Conservation (phyloP, 2,329 filamentous ascomycete genomes). For the Diaporthe citriasiana region DNA sequence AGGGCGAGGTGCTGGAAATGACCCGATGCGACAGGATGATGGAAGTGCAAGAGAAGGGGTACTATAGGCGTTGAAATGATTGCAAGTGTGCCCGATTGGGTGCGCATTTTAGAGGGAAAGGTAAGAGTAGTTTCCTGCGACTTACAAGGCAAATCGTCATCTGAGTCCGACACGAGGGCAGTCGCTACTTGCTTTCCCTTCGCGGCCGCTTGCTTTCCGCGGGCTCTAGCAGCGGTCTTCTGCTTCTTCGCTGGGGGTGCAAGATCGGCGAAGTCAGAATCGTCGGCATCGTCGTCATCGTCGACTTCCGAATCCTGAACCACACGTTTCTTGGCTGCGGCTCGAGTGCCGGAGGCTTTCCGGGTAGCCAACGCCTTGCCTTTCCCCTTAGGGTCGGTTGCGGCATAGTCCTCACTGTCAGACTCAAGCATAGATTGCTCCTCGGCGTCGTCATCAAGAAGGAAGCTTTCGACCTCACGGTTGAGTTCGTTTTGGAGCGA, state of each 20-base stretch:
- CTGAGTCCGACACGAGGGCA: constrained; percentile 1
- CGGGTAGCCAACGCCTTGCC: constrained; percentile 37
- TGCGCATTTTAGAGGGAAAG: too few relatives aligned
- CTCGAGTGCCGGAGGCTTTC: constrained; percentile 6
- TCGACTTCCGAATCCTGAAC: constrained; percentile 43
- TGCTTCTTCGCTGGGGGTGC: constrained; percentile 38
- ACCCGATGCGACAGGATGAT: too few relatives aligned
- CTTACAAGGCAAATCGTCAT: constrained; percentile 38
- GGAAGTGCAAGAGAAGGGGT: not conserved
- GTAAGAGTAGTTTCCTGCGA: not conserved
- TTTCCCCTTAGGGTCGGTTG: constrained; percentile 38
- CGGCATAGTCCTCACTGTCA: constrained; percentile 35
- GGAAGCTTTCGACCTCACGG: constrained; percentile 34
- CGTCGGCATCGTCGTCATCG: constrained; percentile 47
- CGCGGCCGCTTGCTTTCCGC: constrained; percentile 15
- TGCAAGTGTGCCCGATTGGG: not conserved
- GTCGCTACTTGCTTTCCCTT: constrained; percentile 29
- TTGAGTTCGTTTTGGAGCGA: constrained; percentile 65
- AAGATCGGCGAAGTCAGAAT: constrained; percentile 34
- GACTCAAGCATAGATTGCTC: constrained; percentile 19
- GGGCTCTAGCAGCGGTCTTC: constrained; percentile 30
- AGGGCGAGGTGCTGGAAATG: not conserved
- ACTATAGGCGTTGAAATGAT: too few relatives aligned
- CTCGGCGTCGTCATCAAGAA: constrained; percentile 45
- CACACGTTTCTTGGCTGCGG: constrained; percentile 6